A percentile compares a stretch with the other conserved stretches of the same genome.
Evolutionary conservation across 129 eudicot species (phyloP).

Genomic region (Gnaphalium uliginosum): DNA sequence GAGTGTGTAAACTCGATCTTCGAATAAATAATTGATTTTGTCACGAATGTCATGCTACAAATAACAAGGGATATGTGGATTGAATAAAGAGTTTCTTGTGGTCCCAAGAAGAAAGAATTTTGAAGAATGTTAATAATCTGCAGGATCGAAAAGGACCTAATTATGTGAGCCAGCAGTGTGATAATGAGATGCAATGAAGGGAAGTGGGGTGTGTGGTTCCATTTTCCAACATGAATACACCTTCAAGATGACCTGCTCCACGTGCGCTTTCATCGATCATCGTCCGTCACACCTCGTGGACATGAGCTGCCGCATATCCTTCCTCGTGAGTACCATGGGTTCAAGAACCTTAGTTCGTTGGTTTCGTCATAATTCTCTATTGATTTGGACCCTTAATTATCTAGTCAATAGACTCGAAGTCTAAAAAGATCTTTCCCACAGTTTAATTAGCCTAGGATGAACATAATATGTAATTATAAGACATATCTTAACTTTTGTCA

Average conservation of each 20-base stretch:
- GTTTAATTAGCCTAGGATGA: neutral
- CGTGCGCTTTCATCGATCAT: slow-evolving; percentile 38
- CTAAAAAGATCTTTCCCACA: slow-evolving; percentile 10
- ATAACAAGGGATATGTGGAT: slow-evolving; percentile 39
- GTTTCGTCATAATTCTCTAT: neutral
- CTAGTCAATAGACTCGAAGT: slow-evolving; percentile 13
- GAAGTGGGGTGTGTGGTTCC: slow-evolving; percentile 40
- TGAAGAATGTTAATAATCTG: slow-evolving; percentile 32
- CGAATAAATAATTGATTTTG: slow-evolving; percentile 18
- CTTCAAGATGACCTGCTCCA: slow-evolving; percentile 39
- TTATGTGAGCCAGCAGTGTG: slow-evolving; percentile 37
- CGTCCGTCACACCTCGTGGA: slow-evolving; percentile 25
- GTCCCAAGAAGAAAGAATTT: slow-evolving; percentile 42
- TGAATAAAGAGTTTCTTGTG: slow-evolving; percentile 25
- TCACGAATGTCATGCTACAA: slow-evolving; percentile 42
- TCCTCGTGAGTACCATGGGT: slow-evolving; percentile 35
- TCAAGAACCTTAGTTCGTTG: slow-evolving; percentile 22
- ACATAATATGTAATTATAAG: neutral
- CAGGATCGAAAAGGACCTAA: slow-evolving; percentile 40
- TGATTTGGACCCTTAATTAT: slow-evolving; percentile 10
- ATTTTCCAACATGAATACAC: slow-evolving; percentile 42
- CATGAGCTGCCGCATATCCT: slow-evolving; percentile 32
- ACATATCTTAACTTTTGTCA: no score
- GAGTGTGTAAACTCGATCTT: slow-evolving; percentile 23
- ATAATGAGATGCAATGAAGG: slow-evolving; percentile 39